Base-by-base conservation (phyloP, 2,329 filamentous ascomycete genomes). In the Simplicillium sp. region DNA sequence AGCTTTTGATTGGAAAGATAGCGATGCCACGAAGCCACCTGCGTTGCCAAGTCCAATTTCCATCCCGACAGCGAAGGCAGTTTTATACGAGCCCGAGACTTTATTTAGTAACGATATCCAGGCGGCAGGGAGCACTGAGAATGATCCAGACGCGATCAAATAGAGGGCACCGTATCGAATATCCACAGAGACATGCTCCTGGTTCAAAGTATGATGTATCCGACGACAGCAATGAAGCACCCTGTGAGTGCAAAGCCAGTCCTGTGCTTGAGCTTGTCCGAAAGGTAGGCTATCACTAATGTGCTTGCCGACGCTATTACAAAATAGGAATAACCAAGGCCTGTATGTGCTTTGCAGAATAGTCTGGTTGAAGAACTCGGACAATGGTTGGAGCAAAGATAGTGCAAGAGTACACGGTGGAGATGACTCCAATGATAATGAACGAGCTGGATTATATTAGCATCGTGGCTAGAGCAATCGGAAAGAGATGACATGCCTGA, bases 81-180 rank as follows among this genome's bases (percentile, higher is more conserved):
- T 39, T 34, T 43, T 43, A 34, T 43, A 43, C 11, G 34, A 25
- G 15, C 41, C 41, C 9, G 37, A 39, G 11, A 43, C 41, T 28
- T 43, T 43, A 34, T 43, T 43, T 25, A 43, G 37, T 16, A 43
- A 34, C 34, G 40, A 29, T 12, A 43, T 40, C 41, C 41, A 43
- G 25, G 41, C 41, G 37, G 32, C 34, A 3, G 41, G 41, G 16
- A 43, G 41, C n/a, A 43, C 37, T 16, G 32, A 25, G 12, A 43
- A 39, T 5, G 41, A 43, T 15, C 41, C 41, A 6, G 41, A 20
- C 2, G 41, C 34, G 20, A 43, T 18, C 9, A 43, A 29, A 18
- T 43, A 43, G 13, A 43, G 28, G n/a, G 37, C 41, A 17, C 41
- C 37, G 41, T 40, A 40, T 16, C 41, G 41, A 14, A 18, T 37